Evolutionary conservation across 108 stramenopile species (phyloP).

Genomic region (Schizochytrium sp.): DNA sequence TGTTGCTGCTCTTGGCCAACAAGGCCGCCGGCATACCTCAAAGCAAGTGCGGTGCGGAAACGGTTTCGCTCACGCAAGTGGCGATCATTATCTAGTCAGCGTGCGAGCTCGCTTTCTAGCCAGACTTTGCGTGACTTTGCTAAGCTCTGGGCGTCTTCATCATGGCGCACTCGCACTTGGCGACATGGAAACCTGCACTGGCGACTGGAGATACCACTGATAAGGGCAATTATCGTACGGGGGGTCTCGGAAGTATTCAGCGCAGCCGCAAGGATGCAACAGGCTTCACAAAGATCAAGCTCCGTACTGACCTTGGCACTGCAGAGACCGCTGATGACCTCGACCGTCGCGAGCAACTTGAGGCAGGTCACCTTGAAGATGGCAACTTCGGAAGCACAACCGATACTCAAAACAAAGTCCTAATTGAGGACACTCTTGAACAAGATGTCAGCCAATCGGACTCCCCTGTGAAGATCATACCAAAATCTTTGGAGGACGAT

Average conservation of each 20-base stretch:
- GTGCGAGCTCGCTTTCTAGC: neutral
- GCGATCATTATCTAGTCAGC: neutral
- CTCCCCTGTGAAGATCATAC: conserved; percentile 72
- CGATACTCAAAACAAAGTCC: conserved; percentile 67
- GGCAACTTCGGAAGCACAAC: conserved; percentile 68
- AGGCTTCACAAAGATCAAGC: conserved; percentile 87
- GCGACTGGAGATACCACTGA: conserved; percentile 84
- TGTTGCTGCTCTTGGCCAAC: no score
- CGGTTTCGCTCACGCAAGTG: no score
- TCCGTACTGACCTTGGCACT: conserved; percentile 79
- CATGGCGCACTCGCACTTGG: conserved; percentile 91
- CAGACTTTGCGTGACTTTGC: neutral
- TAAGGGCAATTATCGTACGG: conserved; percentile 77
- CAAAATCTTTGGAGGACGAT: conserved; percentile 73
- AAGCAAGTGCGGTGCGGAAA: no score
- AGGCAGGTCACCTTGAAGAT: conserved; percentile 72
- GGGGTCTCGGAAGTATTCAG: conserved; percentile 67
- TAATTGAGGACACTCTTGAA: conserved; percentile 75
- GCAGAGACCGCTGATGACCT: conserved; percentile 80
- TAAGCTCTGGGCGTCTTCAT: neutral
- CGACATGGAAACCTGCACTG: conserved; percentile 92
- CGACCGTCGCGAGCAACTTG: conserved; percentile 83
- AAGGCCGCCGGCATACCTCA: no score
- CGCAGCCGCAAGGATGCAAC: conserved; percentile 78
- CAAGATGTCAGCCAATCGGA: conserved; percentile 72